phyloP scores from a whole-genome alignment of 1,284 basidiomycete genomes.

The Anthracocystis panici-leucophaei region DNA sequence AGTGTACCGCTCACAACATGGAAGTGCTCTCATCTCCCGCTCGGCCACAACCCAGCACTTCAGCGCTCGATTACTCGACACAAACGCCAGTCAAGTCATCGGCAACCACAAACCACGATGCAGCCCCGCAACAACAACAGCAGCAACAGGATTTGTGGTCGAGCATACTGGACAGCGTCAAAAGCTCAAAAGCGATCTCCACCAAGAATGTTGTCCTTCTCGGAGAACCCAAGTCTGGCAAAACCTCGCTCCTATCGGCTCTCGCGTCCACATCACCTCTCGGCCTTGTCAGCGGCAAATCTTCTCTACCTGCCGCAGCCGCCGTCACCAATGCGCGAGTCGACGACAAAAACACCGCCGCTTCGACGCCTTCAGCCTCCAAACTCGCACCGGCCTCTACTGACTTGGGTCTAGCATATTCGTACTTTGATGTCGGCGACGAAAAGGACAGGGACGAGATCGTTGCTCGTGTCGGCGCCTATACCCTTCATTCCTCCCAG shows the following conservation, averaged over 20 bases:
- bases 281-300: constrained; percentile 39
- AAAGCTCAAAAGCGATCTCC: constrained; percentile 83
- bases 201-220: constrained; percentile 86
- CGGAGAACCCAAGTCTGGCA: constrained; percentile 79
- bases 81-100: constrained; percentile 22
- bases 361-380: constrained; percentile 5
- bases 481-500: constrained; percentile 85
- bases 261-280: constrained; percentile 72
- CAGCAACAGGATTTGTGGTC: constrained; percentile 81
- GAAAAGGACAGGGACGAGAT: constrained; percentile 61
- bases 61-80: constrained; percentile 12
- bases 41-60: constrained; percentile 12
- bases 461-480: constrained; percentile 77
- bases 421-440: constrained; percentile 63
- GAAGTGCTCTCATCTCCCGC: constrained; percentile 17
- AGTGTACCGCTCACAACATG: constrained; percentile 1
- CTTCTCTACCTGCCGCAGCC: background rate
- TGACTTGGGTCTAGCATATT: constrained; percentile 60
- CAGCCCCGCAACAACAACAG: background rate
- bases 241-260: constrained; percentile 78
- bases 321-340: background rate
- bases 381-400: background rate
- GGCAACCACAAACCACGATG: constrained; percentile 2
- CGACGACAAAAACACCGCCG: constrained; percentile 6
- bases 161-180: constrained; percentile 88